These are phyloP conservation scores for Hyaloperonospora arabidopsidis DNA, from an alignment of 352 stramenopile genomes.

Conservation along the genomic window DNA sequence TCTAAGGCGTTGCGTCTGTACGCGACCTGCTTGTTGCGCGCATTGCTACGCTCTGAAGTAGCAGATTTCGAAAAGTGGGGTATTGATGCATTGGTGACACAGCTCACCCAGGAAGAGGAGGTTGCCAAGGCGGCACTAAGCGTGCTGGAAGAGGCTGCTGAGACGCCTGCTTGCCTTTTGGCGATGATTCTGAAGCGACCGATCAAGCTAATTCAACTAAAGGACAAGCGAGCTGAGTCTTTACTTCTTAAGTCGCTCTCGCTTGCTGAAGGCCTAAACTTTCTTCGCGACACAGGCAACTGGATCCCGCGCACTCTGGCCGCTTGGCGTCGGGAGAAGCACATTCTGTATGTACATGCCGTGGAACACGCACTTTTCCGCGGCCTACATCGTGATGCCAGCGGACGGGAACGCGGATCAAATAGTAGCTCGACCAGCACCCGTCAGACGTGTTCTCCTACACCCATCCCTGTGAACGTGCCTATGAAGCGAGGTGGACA, in stretches of 20 bases:
- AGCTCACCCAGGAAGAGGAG: conserved; percentile 79
- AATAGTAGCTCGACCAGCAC: conserved; percentile 27
- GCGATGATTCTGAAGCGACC: conserved; percentile 82
- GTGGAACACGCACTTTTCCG: conserved; percentile 79
- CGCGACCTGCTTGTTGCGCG: conserved; percentile 74
- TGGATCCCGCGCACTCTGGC: conserved; percentile 76
- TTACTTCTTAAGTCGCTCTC: conserved; percentile 81
- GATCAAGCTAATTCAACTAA: conserved; percentile 66
- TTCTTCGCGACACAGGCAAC: conserved; percentile 70
- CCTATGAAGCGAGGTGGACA: conserved; percentile 70
- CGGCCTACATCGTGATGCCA: conserved; percentile 72
- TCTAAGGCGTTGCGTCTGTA: conserved; percentile 81
- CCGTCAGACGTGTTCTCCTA: conserved; percentile 50
- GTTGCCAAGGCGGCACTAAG: conserved; percentile 81
- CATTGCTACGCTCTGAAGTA: conserved; percentile 77
- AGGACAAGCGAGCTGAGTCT: conserved; percentile 73
- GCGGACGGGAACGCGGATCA: conserved; percentile 45
- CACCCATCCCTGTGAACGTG: conserved; percentile 78
- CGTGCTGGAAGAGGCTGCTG: conserved; percentile 79
- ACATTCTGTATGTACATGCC: conserved; percentile 78
- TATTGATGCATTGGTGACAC: conserved; percentile 77
- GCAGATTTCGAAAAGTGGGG: conserved; percentile 85
- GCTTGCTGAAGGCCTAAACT: conserved; percentile 64
- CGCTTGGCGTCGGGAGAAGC: conserved; percentile 73
- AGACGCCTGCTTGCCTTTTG: conserved; percentile 73